A percentile compares a stretch with the other conserved stretches of the same genome.
phyloP scores from a whole-genome alignment of 805 yeast species.

The Ogataea ganodermae region DNA sequence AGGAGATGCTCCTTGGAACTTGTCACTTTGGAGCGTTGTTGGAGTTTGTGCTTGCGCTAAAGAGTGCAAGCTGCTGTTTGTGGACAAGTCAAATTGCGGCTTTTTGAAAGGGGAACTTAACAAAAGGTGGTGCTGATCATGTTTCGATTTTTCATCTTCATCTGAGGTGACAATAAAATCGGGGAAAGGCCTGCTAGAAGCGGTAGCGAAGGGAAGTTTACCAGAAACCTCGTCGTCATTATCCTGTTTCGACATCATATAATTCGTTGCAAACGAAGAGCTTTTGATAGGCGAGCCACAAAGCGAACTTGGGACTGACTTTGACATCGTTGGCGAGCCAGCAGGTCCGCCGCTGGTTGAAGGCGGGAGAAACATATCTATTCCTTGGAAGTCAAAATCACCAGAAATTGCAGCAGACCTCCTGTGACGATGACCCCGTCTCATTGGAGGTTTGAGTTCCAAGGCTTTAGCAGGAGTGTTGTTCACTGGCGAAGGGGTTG shows the following conservation, averaged over 20 bases:
- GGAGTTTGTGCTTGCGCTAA: conserved; percentile 15
- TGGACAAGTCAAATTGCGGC: conserved; percentile 6
- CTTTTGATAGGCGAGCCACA: conserved; percentile 28
- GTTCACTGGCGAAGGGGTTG: conserved; percentile 8
- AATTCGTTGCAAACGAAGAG: neutral
- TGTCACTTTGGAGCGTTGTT: conserved; percentile 10
- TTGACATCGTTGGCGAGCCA: conserved; percentile 11
- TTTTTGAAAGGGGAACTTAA: conserved; percentile 16
- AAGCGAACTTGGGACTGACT: conserved; percentile 28
- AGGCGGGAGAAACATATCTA: conserved; percentile 26
- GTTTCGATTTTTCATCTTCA: neutral
- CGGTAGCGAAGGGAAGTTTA: neutral
- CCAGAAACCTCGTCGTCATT: neutral
- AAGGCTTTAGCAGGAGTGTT: conserved; percentile 4
- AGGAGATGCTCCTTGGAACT: conserved; percentile 10
- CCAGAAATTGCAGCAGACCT: conserved; percentile 89
- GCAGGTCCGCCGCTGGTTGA: conserved; percentile 4
- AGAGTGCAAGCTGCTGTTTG: conserved; percentile 4
- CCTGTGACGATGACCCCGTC: conserved; percentile 73
- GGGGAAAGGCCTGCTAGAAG: neutral
- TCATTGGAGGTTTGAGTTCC: conserved; percentile 34
- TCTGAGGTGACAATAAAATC: conserved; percentile 1
- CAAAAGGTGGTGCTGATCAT: neutral
- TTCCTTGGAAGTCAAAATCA: conserved; percentile 59
- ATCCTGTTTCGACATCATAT: neutral